Conservation (phyloP, 768 basidiomycete genomes). For the Termitomyces sp. region DNA sequence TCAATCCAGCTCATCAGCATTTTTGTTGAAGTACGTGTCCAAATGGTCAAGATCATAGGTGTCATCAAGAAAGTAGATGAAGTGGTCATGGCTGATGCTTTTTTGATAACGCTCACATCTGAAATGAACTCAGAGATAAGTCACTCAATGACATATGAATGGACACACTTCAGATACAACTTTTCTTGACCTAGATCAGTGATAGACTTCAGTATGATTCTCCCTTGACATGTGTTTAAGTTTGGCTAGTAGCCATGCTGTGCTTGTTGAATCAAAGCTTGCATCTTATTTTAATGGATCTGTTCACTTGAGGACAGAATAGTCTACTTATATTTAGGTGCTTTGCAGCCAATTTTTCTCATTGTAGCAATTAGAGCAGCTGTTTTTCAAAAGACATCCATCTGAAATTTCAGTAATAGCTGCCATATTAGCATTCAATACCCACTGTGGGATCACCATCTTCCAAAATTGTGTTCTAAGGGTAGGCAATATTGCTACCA, state of each 20-base stretch:
- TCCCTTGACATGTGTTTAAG: neutral
- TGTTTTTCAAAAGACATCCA: neutral
- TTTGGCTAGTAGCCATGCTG: neutral
- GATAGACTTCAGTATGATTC: neutral
- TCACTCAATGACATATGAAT: too few relatives aligned
- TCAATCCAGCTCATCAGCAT: slow-evolving; percentile 15
- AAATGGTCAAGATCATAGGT: slow-evolving; percentile 19
- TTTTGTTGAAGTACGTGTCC: neutral
- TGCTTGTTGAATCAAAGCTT: neutral
- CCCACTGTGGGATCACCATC: too few relatives aligned
- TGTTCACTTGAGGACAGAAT: neutral
- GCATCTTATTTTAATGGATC: neutral
- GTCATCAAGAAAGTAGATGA: neutral
- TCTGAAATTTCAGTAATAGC: too few relatives aligned
- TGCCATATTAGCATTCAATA: too few relatives aligned
- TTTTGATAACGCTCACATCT: slow-evolving; percentile 8
- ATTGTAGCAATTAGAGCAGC: neutral
- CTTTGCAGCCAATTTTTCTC: neutral
- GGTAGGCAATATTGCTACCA: too few relatives aligned
- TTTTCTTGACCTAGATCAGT: neutral
- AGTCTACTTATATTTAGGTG: neutral
- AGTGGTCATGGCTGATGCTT: neutral
- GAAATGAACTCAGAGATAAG: too few relatives aligned
- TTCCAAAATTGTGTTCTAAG: too few relatives aligned
- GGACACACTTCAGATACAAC: neutral